Base-by-base conservation (phyloP, 441 rosid species). In the Kokia cookei region DNA sequence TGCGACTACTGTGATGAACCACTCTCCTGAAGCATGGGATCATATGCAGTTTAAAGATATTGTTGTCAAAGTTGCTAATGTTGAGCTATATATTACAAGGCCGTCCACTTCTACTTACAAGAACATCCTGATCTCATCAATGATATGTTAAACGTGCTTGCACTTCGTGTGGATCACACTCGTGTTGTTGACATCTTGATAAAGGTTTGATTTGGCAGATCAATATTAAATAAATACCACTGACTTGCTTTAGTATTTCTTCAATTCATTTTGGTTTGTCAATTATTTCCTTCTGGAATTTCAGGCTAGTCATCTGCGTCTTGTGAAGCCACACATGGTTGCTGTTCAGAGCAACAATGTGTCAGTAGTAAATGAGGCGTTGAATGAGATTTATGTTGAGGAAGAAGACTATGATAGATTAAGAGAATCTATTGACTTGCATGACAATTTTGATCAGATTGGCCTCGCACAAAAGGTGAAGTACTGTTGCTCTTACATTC, bases 301-400 rank as follows among this genome's bases (percentile, higher is more conserved):
- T 78, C 85, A 95, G 98, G 98, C 95, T 73, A 98, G 98, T 80
- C 99, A 92, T 72, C 83, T 95, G 60, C 96, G 89, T 67, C 97
- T 95, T 70, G 90, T 96, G 78, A 93, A 93, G 87, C 98, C 98
- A 17, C 93, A 96, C 72, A 96, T 93, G 98, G 82, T 91, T 80
- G 94, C 98, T 43, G 98, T 92, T 79, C 90, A 96, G 84, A 93
- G 99, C 87, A 96, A 89, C 84, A 93, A 93, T 47, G 97, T 96
- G 5, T 79, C 97, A 71, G 98, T 97, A 65, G 98, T 96, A 42
- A 96, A 96, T 71, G 99, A 93, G 80, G 97, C 98, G 60, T 76
- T 93, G 85, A 94, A 92, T 78, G 94, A 91, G 79, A 92, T 92
- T 57, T 92, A 89, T 27, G 92, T 86, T 2, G 97, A 93, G 85